These are phyloP conservation scores for Laetiporus sulphureus DNA, from an alignment of 1,284 basidiomycete species.

Conservation along the genomic window DNA sequence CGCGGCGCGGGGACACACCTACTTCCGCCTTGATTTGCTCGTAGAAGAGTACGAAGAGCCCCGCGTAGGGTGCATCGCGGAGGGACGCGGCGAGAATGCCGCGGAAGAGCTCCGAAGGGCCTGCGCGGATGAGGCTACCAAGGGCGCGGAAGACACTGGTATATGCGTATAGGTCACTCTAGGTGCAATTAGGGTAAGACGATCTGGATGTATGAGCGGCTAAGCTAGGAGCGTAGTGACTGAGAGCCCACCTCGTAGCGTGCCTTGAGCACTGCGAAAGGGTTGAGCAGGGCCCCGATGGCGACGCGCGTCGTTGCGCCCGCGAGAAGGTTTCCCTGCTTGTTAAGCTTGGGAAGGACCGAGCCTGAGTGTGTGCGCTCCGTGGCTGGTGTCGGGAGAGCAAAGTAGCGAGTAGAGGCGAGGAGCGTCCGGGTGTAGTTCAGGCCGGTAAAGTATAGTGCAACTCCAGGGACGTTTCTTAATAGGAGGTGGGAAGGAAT, in stretches of 20 bases:
- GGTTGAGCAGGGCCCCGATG: slow-evolving; percentile 88
- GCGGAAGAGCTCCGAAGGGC: slow-evolving; percentile 79
- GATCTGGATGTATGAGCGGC: slow-evolving; percentile 3
- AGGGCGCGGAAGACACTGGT: slow-evolving; percentile 59
- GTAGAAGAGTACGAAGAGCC: slow-evolving; percentile 89
- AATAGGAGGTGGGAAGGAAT: not conserved
- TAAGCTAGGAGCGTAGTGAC: slow-evolving; percentile 2
- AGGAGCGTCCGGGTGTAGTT: slow-evolving; percentile 71
- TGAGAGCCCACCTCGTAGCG: slow-evolving; percentile 74
- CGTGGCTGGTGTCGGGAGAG: slow-evolving; percentile 25
- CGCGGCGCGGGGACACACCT: slow-evolving; percentile 33
- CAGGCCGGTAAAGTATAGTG: slow-evolving; percentile 85
- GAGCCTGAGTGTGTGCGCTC: slow-evolving; percentile 31
- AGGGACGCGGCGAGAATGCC: slow-evolving; percentile 89
- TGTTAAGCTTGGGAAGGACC: slow-evolving; percentile 72
- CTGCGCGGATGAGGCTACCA: slow-evolving; percentile 56
- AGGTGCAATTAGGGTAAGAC: not conserved
- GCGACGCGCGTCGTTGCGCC: slow-evolving; percentile 82
- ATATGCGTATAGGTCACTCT: slow-evolving; percentile 82
- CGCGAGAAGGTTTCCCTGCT: slow-evolving; percentile 81
- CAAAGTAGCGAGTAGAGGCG: slow-evolving; percentile 61
- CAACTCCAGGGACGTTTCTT: slow-evolving; percentile 92
- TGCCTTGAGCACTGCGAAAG: slow-evolving; percentile 92
- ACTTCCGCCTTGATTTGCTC: slow-evolving; percentile 76
- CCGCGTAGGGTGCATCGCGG: slow-evolving; percentile 94